Conservation (phyloP, 768 basidiomycete species). For the Chalciporus sphaerocephalus region DNA sequence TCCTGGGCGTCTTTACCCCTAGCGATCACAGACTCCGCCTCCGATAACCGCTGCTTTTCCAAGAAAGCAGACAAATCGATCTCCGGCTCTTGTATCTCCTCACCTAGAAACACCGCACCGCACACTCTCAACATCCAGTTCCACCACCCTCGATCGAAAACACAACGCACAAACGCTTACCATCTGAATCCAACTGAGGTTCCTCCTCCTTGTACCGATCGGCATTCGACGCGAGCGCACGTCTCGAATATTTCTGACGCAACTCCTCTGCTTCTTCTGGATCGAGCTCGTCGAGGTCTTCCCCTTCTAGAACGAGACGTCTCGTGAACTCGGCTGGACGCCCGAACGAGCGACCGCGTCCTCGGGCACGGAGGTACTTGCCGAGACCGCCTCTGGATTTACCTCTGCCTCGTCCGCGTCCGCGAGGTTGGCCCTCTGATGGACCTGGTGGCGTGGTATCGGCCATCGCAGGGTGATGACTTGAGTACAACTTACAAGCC, state of each 20-base stretch:
- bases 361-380: conserved; percentile 70
- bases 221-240: conserved; percentile 63
- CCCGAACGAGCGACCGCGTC: conserved; percentile 54
- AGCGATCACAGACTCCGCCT: conserved; percentile 22
- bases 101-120: conserved; percentile 39
- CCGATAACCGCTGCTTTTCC: conserved; percentile 54
- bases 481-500: not conserved
- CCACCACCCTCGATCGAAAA: not conserved
- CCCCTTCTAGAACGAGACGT: conserved; percentile 59
- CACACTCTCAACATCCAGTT: not conserved
- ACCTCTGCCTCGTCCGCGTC: conserved; percentile 47
- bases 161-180: conserved; percentile 33
- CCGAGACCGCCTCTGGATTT: conserved; percentile 66
- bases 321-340: conserved; percentile 64
- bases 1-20: conserved; percentile 21
- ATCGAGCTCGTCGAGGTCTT: conserved; percentile 37
- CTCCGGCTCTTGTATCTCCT: conserved; percentile 65
- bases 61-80: conserved; percentile 67
- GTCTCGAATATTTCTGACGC: conserved; percentile 47
- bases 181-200: conserved; percentile 67
- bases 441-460: conserved; percentile 12
- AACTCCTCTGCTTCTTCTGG: conserved; percentile 47
- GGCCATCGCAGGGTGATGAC: conserved; percentile 1
- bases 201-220: conserved; percentile 73
- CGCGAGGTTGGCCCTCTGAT: conserved; percentile 14